phyloP scores from a whole-genome alignment of 2,329 filamentous ascomycete genomes.

The Fusarium aywerte region DNA sequence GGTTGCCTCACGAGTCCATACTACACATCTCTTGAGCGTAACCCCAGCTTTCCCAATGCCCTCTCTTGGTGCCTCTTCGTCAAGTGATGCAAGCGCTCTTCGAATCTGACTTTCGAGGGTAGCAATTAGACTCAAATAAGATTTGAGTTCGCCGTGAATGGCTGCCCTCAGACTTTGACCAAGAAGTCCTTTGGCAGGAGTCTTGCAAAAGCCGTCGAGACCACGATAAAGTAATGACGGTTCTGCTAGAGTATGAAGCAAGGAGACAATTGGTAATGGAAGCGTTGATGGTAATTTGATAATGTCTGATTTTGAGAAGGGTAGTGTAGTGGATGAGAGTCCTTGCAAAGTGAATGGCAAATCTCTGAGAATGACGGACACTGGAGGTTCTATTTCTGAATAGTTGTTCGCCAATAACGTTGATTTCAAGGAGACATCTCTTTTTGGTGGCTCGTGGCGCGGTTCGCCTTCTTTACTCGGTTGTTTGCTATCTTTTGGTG shows the following conservation, averaged over 20 bases:
- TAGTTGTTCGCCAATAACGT: constrained; percentile 68
- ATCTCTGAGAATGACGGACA: constrained; percentile 77
- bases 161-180: constrained; percentile 92
- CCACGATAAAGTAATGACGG: constrained; percentile 90
- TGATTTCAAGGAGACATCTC: constrained; percentile 67
- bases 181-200: constrained; percentile 83
- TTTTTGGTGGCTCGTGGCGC: constrained; percentile 49
- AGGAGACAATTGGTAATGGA: constrained; percentile 83
- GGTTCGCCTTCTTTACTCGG: constrained; percentile 52
- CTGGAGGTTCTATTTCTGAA: constrained; percentile 68
- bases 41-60: constrained; percentile 88
- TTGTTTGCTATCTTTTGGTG: constrained; percentile 54
- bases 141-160: constrained; percentile 83
- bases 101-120: constrained; percentile 93
- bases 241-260: constrained; percentile 90
- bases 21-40: constrained; percentile 92
- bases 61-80: constrained; percentile 72
- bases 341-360: constrained; percentile 94
- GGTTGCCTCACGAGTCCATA: constrained; percentile 97
- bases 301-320: constrained; percentile 75
- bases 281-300: constrained; percentile 82
- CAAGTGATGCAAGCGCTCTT: constrained; percentile 78
- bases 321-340: constrained; percentile 84
- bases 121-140: constrained; percentile 90
- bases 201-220: constrained; percentile 83